Evolutionary conservation across 306 rosid species (phyloP), one percentile per base, ranked within the genome.

Genomic region (Abrus pulchellus): DNA sequence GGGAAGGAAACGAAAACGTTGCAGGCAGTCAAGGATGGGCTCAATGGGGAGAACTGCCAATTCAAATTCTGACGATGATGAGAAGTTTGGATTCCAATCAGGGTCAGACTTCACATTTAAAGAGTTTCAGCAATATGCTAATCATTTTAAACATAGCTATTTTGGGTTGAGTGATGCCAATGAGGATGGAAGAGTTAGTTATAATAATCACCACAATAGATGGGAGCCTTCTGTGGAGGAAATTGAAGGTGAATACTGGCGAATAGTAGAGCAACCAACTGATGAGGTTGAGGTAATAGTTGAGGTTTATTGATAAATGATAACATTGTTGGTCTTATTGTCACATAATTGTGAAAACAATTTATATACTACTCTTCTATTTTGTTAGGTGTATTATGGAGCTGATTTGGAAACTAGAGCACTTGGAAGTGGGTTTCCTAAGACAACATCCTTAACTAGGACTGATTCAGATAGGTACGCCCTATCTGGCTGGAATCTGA

Each of bases 171-270:
- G 83, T 60, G 89, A 80, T 20, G 55, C 50, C 55, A 78, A 75
- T 44, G 89, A 68, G 65, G 80, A 83, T 68, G 69, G 43, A 43
- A 68, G 80, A 80, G 61, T 54, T 60, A 79, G 83, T 69, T 64
- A 81, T 62, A 53, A 30, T 83, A 80, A 69, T 38, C 56, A 72
- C 44, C 74, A 20, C 20, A 84, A 83, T 70, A 80, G 67, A 83
- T 68, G 85, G 88, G 79, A 85, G 41, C 92, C 90, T 55, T 88
- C 97, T 29, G 88, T 83, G 73, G 93, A 90, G 75, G 92, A 88
- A 34, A 90, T 93, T 28, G 99, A 95, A 87, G 99, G 99, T 30
- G 98, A 95, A 84, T 95, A 93, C 85, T 95, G 99, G 99, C 87
- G 98, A 57, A 89, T 95, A 87, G 82, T 95, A 53, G 99, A 95